Base-by-base conservation (phyloP, 1,284 basidiomycete genomes). In the Pisolithus thermaeus region DNA sequence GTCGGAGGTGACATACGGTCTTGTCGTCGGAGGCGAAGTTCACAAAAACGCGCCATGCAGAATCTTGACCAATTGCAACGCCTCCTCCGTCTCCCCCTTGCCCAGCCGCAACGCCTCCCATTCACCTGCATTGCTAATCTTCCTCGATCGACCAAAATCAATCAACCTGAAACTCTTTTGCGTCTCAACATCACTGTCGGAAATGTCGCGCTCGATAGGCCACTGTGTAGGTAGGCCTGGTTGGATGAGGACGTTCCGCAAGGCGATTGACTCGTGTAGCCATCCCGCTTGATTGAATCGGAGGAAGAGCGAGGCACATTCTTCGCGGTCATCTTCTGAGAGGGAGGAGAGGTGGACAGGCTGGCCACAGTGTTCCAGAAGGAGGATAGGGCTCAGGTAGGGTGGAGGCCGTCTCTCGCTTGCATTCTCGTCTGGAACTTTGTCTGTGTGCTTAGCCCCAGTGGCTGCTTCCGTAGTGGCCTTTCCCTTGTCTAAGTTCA, bases 181-280 rank as follows among this genome's bases (percentile, higher is more conserved):
- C 4, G 32, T 11, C 32, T 53, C 18, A 64, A 14, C 62, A 6
- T 5, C 32, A 3, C 3, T 58, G 0, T 59, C 52, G 7, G 56
- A 35, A 57, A 0, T 20, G 23, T 38, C 36, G 28, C 72, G 61
- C 28, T 30, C 20, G 11, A 53, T 30, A 2, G 70, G 73, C 6
- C 59, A 62, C 16, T 60, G 56, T 30, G 62, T 64, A n/a, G 71
- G 63, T 30, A 65, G 67, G 3, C 74, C 70, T 0, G 47, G 47
- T 42, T 75, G 71, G 6, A 65, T 54, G 40, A 75, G 56, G 28
- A 73, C 59, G 48, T 75, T 75, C 18, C 69, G 66, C 3, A 55
- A 49, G 41, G 57, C 64, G 42, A 71, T 52, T 0, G 74, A 74
- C 47, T 66, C 59, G 46, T 74, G 73, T 16, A 63, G 39, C 57